phyloP scores from a whole-genome alignment of 768 basidiomycete species.

The Pleurotus ostreatus region DNA sequence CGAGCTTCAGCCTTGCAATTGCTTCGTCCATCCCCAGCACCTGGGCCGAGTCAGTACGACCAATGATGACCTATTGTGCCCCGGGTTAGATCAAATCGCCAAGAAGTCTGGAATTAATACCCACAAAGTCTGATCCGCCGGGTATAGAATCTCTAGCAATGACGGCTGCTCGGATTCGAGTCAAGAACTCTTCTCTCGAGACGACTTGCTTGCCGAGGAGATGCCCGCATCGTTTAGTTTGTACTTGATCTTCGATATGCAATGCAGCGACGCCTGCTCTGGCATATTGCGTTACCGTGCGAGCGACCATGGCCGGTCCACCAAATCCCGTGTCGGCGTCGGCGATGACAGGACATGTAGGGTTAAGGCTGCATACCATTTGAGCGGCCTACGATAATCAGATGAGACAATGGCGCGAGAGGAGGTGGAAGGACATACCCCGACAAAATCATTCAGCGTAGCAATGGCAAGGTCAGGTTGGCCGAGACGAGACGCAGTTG shows the following conservation, averaged over 20 bases:
- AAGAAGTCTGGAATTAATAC: constrained; percentile 10
- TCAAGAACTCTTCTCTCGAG: constrained; percentile 70
- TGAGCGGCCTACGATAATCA: constrained; percentile 44
- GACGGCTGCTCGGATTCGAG: constrained; percentile 73
- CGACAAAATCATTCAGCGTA: constrained; percentile 73
- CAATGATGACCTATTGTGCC: constrained; percentile 36
- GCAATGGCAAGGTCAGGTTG: constrained; percentile 79
- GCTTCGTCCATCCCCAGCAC: constrained; percentile 48
- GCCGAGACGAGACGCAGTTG: constrained; percentile 74
- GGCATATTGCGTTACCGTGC: constrained; percentile 66
- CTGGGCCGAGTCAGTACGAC: constrained; percentile 50
- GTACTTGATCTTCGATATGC: constrained; percentile 82
- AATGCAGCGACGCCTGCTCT: constrained; percentile 71
- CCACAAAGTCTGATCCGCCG: constrained; percentile 69
- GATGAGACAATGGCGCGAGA: not conserved
- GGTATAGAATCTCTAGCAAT: constrained; percentile 74
- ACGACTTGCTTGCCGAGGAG: constrained; percentile 80
- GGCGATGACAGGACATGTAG: constrained; percentile 70
- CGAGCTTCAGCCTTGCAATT: constrained; percentile 39
- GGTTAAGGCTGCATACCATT: constrained; percentile 66
- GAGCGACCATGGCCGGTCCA: constrained; percentile 70
- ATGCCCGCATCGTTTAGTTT: constrained; percentile 80
- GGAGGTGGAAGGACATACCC: constrained; percentile 26
- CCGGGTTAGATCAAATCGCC: not conserved
- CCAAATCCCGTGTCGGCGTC: constrained; percentile 83